A percentile compares a stretch with the other conserved stretches of the same genome.
Conservation (phyloP, 2,329 filamentous ascomycete genomes). For the Trichoderma koningii region DNA sequence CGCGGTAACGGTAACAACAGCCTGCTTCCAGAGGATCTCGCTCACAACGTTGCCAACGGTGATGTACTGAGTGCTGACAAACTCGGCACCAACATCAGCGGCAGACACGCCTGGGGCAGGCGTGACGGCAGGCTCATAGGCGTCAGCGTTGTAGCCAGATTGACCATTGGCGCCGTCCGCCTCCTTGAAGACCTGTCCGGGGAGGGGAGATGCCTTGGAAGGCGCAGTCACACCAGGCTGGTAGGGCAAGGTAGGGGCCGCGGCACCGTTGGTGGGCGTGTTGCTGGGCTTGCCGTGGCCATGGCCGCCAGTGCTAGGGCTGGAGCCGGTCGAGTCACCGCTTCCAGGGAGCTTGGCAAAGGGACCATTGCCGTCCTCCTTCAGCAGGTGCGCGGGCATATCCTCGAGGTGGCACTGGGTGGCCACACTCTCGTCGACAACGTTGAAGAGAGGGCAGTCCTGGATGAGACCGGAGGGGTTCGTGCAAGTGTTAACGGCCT, state of each 20-base stretch:
- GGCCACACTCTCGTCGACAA: conserved; percentile 62
- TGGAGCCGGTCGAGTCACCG: conserved; percentile 48
- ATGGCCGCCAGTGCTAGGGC: conserved; percentile 29
- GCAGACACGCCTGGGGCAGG: conserved; percentile 9
- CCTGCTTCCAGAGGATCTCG: conserved; percentile 60
- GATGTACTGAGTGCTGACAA: conserved; percentile 54
- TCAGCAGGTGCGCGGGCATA: conserved; percentile 54
- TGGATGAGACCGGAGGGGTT: conserved; percentile 66
- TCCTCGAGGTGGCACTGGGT: conserved; percentile 62
- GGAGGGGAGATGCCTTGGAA: conserved; percentile 40
- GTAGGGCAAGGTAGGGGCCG: conserved; percentile 44
- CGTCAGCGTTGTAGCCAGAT: conserved; percentile 15
- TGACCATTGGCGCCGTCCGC: conserved; percentile 27
- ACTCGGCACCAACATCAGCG: conserved; percentile 27
- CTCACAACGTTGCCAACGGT: conserved; percentile 54
- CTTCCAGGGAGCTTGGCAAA: conserved; percentile 67
- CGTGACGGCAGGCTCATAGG: conserved; percentile 15
- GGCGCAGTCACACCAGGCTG: conserved; percentile 41
- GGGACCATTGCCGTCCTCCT: conserved; percentile 62
- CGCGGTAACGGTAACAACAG: conserved; percentile 54
- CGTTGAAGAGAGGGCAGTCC: conserved; percentile 74
- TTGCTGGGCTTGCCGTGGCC: conserved; percentile 22
- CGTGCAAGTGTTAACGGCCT: conserved; percentile 75
- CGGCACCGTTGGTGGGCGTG: conserved; percentile 27
- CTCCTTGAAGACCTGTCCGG: conserved; percentile 49